These are phyloP conservation scores for Penicillium turbatum DNA, from an alignment of 495 filamentous ascomycete genomes.

Conservation along the genomic window DNA sequence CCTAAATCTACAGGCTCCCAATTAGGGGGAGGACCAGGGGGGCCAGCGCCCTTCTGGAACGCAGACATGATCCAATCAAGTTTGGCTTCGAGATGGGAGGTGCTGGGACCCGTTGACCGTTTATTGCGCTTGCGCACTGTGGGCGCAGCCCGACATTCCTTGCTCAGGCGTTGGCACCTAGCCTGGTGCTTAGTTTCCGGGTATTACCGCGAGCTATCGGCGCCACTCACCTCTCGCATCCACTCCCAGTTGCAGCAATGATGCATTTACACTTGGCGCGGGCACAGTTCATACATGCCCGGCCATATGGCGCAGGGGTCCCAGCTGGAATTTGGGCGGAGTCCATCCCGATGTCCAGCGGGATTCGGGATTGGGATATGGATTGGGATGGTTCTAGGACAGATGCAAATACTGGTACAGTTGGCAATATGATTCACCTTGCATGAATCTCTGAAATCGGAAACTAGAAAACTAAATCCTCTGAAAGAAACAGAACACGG, in stretches of 20 bases:
- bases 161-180: conserved; percentile 49
- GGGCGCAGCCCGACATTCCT: conserved; percentile 37
- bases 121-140: conserved; percentile 32
- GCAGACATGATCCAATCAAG: conserved; percentile 48
- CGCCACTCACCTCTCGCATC: conserved; percentile 46
- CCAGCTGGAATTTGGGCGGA: conserved; percentile 12
- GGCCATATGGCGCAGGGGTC: conserved; percentile 36
- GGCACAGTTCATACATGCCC: conserved; percentile 53
- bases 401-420: background rate
- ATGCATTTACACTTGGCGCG: conserved; percentile 56
- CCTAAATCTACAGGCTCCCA: conserved; percentile 14
- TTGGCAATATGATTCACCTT: background rate
- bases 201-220: background rate
- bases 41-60: conserved; percentile 26
- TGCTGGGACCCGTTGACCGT: conserved; percentile 25
- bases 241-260: conserved; percentile 26
- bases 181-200: background rate
- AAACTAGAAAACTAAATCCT: no score
- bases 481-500: no score
- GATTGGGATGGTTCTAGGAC: background rate
- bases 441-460: no score
- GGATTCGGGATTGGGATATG: conserved; percentile 14
- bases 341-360: conserved; percentile 20
- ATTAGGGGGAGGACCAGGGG: conserved; percentile 10
- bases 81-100: conserved; percentile 47